Evolutionary conservation across 805 yeast species (phyloP).

Genomic region (Starmerella etchellsii): DNA sequence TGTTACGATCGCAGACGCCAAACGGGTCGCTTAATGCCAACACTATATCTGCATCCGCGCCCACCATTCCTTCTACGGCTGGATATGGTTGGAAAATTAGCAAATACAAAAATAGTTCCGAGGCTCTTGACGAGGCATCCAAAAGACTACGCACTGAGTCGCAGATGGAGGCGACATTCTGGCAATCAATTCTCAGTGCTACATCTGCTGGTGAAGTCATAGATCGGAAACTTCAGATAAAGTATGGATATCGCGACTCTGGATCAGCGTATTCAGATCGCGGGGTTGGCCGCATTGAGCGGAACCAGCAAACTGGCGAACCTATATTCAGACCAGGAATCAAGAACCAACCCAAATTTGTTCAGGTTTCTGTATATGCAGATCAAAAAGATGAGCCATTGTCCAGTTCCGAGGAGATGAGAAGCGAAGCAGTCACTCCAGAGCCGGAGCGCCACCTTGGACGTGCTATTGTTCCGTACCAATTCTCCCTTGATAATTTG

Average conservation of each 20-base stretch:
- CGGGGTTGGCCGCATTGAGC: conserved; percentile 45
- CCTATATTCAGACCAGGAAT: conserved; percentile 31
- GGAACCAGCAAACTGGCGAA: conserved; percentile 31
- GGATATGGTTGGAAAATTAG: conserved; percentile 72
- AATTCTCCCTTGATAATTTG: background rate
- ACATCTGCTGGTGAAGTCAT: conserved; percentile 41
- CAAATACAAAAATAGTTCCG: conserved; percentile 45
- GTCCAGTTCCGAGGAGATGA: background rate
- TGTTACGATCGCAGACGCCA: conserved; percentile 20
- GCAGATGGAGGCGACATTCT: conserved; percentile 49
- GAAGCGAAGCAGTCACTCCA: background rate
- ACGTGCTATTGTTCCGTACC: conserved; percentile 1
- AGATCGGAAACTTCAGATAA: conserved; percentile 61
- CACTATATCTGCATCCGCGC: conserved; percentile 14
- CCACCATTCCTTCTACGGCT: conserved; percentile 12
- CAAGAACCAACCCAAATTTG: conserved; percentile 32
- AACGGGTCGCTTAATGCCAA: conserved; percentile 27
- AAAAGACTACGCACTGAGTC: conserved; percentile 42
- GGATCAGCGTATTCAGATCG: conserved; percentile 66
- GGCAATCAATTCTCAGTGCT: conserved; percentile 40
- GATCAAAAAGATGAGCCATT: background rate
- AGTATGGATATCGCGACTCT: conserved; percentile 83
- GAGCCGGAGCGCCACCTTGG: conserved; percentile 5
- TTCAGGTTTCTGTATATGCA: conserved; percentile 45
- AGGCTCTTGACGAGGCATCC: conserved; percentile 40